These are phyloP conservation scores for Cryptococcus sp. DNA, from an alignment of 1,284 basidiomycete genomes.

Conservation along the genomic window DNA sequence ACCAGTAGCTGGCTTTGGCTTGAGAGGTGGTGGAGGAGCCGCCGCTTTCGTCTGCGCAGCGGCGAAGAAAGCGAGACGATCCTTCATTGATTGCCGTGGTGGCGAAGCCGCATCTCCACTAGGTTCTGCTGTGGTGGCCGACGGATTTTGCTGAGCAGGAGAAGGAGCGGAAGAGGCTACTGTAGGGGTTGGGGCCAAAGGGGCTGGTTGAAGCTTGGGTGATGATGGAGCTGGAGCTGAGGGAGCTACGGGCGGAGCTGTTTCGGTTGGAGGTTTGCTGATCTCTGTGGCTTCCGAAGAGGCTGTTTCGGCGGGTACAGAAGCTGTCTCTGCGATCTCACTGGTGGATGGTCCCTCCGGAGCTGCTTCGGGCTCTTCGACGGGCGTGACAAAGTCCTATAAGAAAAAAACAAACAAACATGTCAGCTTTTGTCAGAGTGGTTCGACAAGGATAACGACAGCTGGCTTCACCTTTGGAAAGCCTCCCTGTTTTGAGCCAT, in stretches of 20 bases:
- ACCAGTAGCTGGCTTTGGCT: constrained; percentile 63
- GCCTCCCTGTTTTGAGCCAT: constrained; percentile 47
- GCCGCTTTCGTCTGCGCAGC: constrained; percentile 38
- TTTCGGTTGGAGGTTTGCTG: constrained; percentile 1
- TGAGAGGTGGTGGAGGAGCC: constrained; percentile 59
- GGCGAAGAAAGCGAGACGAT: constrained; percentile 54
- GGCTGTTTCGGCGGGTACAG: constrained; percentile 1
- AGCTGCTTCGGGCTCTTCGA: constrained; percentile 28
- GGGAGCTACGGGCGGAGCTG: constrained; percentile 18
- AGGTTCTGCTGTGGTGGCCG: constrained; percentile 14
- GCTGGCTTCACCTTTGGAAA: constrained; percentile 48
- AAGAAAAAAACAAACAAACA: not conserved
- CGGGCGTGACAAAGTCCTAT: constrained; percentile 43
- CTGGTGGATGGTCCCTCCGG: no score
- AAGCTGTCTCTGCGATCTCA: constrained; percentile 1
- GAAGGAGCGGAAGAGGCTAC: constrained; percentile 52
- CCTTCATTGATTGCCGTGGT: constrained; percentile 47
- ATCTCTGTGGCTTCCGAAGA: constrained; percentile 1
- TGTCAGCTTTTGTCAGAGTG: not conserved
- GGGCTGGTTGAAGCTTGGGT: constrained; percentile 22
- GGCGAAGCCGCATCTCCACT: constrained; percentile 28
- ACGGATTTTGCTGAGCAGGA: constrained; percentile 34
- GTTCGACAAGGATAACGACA: not conserved
- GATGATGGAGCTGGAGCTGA: constrained; percentile 28
- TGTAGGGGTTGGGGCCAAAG: constrained; percentile 20